A percentile compares a stretch with the other conserved stretches of the same genome.
phyloP scores from a whole-genome alignment of 2,329 filamentous ascomycete species.

The Neurospora crassa region DNA sequence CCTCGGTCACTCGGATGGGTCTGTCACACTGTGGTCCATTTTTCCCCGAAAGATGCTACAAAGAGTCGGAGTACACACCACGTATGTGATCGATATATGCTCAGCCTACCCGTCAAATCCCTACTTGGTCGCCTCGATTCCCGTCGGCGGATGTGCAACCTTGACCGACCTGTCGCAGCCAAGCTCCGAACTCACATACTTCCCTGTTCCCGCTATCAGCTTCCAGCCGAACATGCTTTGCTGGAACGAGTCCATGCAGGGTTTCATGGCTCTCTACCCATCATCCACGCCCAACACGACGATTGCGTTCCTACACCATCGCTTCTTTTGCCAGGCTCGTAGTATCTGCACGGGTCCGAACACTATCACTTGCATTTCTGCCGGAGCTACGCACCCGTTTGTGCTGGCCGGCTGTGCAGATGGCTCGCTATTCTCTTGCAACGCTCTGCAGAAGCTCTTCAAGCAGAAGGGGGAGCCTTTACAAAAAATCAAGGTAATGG shows the following conservation, averaged over 20 bases:
- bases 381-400: constrained; percentile 43
- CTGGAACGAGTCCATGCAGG: constrained; percentile 47
- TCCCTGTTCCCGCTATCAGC: constrained; percentile 38
- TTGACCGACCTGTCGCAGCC: constrained; percentile 44
- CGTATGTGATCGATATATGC: constrained; percentile 42
- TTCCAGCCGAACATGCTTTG: constrained; percentile 44
- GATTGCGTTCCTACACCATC: constrained; percentile 42
- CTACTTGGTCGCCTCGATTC: constrained; percentile 44
- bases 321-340: constrained; percentile 42
- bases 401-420: constrained; percentile 44
- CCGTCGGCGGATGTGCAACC: constrained; percentile 43
- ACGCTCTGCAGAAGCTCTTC: constrained; percentile 34
- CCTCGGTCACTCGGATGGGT: constrained; percentile 47
- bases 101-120: constrained; percentile 48
- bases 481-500: constrained; percentile 37
- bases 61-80: constrained; percentile 44
- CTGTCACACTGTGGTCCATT: constrained; percentile 47
- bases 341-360: constrained; percentile 42
- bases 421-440: constrained; percentile 41
- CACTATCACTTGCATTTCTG: constrained; percentile 39
- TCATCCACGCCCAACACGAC: constrained; percentile 44
- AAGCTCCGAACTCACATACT: constrained; percentile 42
- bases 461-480: constrained; percentile 29
- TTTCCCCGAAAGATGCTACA: constrained; percentile 38
- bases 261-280: constrained; percentile 43